Base-by-base conservation (phyloP, 139 green algal species). In the Chlorella vulgaris region DNA sequence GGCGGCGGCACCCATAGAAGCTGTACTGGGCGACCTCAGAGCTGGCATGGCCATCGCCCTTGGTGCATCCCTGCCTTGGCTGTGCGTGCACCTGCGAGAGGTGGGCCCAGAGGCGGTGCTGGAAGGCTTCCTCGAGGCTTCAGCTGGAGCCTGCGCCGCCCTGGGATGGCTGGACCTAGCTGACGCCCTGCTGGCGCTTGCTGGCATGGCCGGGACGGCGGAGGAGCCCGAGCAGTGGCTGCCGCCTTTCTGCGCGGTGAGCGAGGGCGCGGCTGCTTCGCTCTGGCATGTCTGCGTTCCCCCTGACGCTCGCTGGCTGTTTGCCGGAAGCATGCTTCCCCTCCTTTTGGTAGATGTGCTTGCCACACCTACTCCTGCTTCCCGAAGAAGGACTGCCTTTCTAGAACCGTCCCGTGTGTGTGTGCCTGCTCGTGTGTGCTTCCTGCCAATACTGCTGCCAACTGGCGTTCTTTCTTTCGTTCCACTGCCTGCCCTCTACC, bases 21-120 rank as follows among this genome's bases (percentile, higher is more conserved):
- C 85, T 13, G 83, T 98, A 43, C 80, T 98, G 31, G 94, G 94
- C 0, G 79, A 90, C 10, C 63, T 85, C 43, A 58, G 83, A 28
- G 80, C 83, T 0, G 92, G 96, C 66, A 84, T 97, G 58, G 86
- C 93, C 3, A 83, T 97, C 33, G 90, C 88, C 6, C 68, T 96
- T 0, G 80, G 88, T 19, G 85, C 90, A 0, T 28, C 93, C 39
- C 84, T 98, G 81, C 94, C 95, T 29, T 93, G 93, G 86, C 61
- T 96, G 53, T 90, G 85, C 31, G 75, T 88, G 24, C 92, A 97
- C 74, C 79, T 93, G 31, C 36, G 76, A 10, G 53, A 74, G 50
- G 77, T 42, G 15, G 47, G 66, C 3, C 63, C 74, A 5, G 61
- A 79, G 2, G 69, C 38, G 19, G n/a, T 66, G 13, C 38, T 78